These are phyloP conservation scores for Leucogyrophana mollusca DNA, from an alignment of 768 basidiomycete species.

Conservation along the genomic window DNA sequence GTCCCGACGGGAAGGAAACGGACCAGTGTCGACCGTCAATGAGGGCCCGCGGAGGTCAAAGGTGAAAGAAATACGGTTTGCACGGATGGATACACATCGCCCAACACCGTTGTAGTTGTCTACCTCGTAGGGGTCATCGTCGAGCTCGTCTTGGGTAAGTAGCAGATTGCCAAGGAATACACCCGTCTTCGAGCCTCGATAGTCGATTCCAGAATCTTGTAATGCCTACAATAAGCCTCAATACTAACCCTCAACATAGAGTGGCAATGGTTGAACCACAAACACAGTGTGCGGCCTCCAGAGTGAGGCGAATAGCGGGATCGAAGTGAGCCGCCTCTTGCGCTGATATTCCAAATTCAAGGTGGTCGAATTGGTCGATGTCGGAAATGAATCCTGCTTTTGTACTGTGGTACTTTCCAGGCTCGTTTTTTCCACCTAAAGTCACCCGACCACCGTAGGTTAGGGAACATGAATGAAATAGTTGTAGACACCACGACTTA, in stretches of 20 bases:
- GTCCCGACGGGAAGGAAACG: background rate
- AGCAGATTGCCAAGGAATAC: slow-evolving; percentile 21
- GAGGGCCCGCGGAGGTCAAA: background rate
- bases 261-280: background rate
- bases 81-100: slow-evolving; percentile 27
- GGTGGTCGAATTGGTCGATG: slow-evolving; percentile 31
- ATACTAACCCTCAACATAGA: background rate
- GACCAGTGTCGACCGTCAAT: background rate
- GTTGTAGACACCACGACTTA: background rate
- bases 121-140: slow-evolving; percentile 25
- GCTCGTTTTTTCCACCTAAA: slow-evolving; percentile 28
- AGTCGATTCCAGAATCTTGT: slow-evolving; percentile 16
- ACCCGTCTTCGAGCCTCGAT: slow-evolving; percentile 15
- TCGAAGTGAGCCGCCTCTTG: slow-evolving; percentile 30
- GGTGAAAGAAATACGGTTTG: slow-evolving; percentile 11
- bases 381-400: slow-evolving; percentile 29
- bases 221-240: slow-evolving; percentile 24
- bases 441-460: background rate
- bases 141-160: slow-evolving; percentile 24
- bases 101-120: slow-evolving; percentile 27
- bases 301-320: slow-evolving; percentile 28
- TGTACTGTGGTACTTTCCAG: slow-evolving; percentile 26
- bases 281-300: slow-evolving; percentile 26
- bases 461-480: background rate
- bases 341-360: slow-evolving; percentile 32